phyloP scores from a whole-genome alignment of 441 rosid species.

The Erodium texanum region DNA sequence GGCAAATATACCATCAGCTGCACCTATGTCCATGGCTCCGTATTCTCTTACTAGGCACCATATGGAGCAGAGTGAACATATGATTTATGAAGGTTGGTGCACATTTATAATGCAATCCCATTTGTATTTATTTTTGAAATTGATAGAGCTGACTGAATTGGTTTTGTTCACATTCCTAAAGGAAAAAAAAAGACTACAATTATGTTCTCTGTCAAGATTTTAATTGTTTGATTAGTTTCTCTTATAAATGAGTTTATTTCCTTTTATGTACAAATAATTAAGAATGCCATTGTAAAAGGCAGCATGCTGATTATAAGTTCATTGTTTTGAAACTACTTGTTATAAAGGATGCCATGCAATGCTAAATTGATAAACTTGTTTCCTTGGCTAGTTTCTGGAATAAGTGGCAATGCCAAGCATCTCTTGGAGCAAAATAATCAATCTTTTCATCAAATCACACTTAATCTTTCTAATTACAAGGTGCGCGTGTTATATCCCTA shows the following conservation, averaged over 20 bases:
- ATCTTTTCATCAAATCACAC: slow-evolving; percentile 57
- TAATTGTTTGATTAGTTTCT: too few species aligned
- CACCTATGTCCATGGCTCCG: slow-evolving; percentile 36
- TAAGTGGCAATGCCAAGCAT: slow-evolving; percentile 42
- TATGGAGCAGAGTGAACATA: slow-evolving; percentile 26
- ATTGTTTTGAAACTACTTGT: too few species aligned
- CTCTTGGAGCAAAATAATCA: slow-evolving; percentile 67
- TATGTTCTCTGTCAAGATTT: too few species aligned
- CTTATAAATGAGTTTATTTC: too few species aligned
- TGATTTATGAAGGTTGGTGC: slow-evolving; percentile 50
- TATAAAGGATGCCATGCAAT: too few species aligned
- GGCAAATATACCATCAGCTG: slow-evolving; percentile 17
- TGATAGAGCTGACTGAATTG: not conserved
- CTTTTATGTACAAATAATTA: too few species aligned
- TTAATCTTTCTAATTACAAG: slow-evolving; percentile 61
- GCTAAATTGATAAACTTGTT: slow-evolving; percentile 16
- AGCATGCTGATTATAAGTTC: too few species aligned
- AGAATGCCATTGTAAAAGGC: too few species aligned
- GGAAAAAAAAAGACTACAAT: too few species aligned
- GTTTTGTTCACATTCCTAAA: too few species aligned
- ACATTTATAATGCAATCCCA: not conserved
- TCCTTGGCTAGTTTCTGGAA: slow-evolving; percentile 38
- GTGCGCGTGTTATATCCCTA: slow-evolving; percentile 29
- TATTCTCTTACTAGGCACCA: slow-evolving; percentile 36
- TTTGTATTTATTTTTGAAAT: too few species aligned